Conservation (phyloP, 495 filamentous ascomycete species). For the Daldinia caldariorum region DNA sequence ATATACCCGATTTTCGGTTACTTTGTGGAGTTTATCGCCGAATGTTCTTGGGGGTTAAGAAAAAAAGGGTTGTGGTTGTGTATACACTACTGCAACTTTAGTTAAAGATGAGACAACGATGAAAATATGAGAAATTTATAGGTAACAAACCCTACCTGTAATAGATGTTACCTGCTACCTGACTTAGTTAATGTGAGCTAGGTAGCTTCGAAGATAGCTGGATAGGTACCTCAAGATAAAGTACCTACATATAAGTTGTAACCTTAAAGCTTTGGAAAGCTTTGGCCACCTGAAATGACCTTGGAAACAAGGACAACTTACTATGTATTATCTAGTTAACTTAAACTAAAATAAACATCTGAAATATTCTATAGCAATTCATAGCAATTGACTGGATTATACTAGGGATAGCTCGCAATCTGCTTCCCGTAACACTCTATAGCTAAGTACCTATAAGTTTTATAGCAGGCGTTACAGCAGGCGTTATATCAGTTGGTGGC, state of each 20-base stretch:
- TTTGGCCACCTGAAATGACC: neutral
- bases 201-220: neutral
- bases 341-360: neutral
- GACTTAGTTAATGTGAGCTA: neutral
- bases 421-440: conserved; percentile 20
- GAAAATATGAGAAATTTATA: neutral
- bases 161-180: no score
- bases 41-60: neutral
- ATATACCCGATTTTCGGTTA: conserved; percentile 16
- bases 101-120: neutral
- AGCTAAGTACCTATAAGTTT: neutral
- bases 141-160: neutral
- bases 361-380: neutral
- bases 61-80: no score
- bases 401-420: conserved; percentile 36
- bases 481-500: no score
- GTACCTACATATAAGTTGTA: neutral
- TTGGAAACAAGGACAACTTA: neutral
- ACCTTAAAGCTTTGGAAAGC: no score
- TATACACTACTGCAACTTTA: neutral
- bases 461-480: no score
- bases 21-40: neutral
- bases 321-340: no score
- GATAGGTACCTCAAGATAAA: neutral
- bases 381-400: neutral